Evolutionary conservation across 208 protist genomes (phyloP), one percentile per base, ranked within the genome.

Genomic region (Acanthamoeba lugdunensis): DNA sequence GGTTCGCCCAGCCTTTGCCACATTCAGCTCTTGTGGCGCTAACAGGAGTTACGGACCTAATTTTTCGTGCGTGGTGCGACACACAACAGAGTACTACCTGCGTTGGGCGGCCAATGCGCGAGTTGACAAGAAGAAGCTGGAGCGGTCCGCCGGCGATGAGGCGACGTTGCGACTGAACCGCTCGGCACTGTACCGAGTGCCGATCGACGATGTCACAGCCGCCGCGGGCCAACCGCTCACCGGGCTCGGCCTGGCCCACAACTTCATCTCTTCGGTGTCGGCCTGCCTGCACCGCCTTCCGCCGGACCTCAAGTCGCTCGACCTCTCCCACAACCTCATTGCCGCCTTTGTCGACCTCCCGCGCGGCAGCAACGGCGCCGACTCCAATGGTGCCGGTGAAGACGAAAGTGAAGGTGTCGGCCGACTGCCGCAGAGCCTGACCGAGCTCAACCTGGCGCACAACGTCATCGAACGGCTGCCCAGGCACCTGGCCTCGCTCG

Each of bases 51-150:
- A 9, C 45, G 11, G 4, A 13, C 45, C 45, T 50, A 50, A 50
- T 11, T 48, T 48, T 48, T 9, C 9, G 4, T 23, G 1, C 58
- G 11, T 50, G 45, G 45, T 50, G 45, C 45, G 8, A 50, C 45
- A 50, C 45, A 50, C 41, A 45, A 50, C 28, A 52, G 77, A 85
- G 28, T 85, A 85, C 48, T 85, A 61, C 48, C 37, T 85, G 33
- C 77, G 77, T 5, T 85, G 77, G 77, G n/a, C 77, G 50, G 45
- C 11, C 71, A 45, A 45, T 14, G 9, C 7, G 71, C 13, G 54
- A 58, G 25, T 18, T 16, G 18, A 21, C 18, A 0, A 82, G 23
- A 52, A 50, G 23, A 41, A 50, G 2, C 5, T 23, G 54, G 14
- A 23, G 18, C 1, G 54, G 54, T 16, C 13, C 5, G 41, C 41